Base-by-base conservation (phyloP, 2,329 filamentous ascomycete genomes). In the Fusarium chlamydosporum region DNA sequence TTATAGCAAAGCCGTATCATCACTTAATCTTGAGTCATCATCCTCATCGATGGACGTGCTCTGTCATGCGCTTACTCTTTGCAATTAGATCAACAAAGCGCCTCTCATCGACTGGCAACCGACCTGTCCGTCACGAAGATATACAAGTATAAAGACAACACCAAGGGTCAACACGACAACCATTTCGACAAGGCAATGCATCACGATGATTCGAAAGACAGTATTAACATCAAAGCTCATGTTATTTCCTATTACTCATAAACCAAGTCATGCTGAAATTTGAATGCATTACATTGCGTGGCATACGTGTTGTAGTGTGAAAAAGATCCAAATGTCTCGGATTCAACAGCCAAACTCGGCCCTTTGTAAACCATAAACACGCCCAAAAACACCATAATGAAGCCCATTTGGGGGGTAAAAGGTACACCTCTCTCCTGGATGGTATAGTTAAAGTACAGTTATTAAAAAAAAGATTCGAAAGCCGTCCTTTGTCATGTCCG, bases 361-460 rank as follows among this genome's bases (percentile, higher is more conserved):
- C 40, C 68, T 67, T 48, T 68, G 65, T 68, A 67, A 73, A 61
- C 62, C 70, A 45, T 46, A 56, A 50, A 65, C 68, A 73, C 70
- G 61, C 72, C 72, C 64, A 61, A 43, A 60, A 74, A 74, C 72
- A 74, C 72, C 72, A 56, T 65, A 45, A 62, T 38, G 42, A 69
- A 66, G 64, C 61, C 70, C 68, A 59, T 60, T 50, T 35, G 31
- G 38, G 51, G 54, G 34, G 46, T 26, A 69, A 65, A 62, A 57
- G 64, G 60, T 59, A 37, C 53, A n/a, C 59, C 59, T 56, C 55
- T 62, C 55, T 72, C 45, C 67, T 50, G 66, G 57, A 54, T 70
- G 67, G 66, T 74, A 73, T 72, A 72, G 57, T 61, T 62, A 61
- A 41, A 62, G 35, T 74, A 74, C 71, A 74, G 66, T 59, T 70